Base-by-base conservation (phyloP, 1,284 basidiomycete genomes). In the Moniliella sp. region DNA sequence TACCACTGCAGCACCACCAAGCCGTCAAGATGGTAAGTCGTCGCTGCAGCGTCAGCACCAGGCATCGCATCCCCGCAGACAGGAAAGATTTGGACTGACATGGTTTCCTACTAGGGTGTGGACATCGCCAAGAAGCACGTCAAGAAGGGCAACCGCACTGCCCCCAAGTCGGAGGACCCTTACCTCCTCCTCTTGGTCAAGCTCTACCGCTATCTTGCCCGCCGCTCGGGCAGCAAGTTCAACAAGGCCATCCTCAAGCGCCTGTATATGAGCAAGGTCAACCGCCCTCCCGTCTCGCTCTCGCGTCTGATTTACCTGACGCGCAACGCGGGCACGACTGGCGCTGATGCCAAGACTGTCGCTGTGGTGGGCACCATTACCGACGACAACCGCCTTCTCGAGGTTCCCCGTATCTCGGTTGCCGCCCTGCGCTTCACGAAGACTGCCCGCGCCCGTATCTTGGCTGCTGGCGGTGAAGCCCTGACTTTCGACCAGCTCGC, bases 131-230 rank as follows among this genome's bases (percentile, higher is more conserved):
- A 72, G 67, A 88, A 94, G n/a, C n/a, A 99, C 75, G 86, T 93
- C 75, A 93, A 81, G 76, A 93, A 88, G 73, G 78, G 86, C 58
- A 70, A 74, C 63, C 76, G 88, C 55, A 78, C 78, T 50, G 83
- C 83, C 47, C 88, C 88, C 65, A 82, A 82, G 72, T 88, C 82
- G 64, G 81, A 94, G 78, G 88, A 97, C 67, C 86, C 88, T 23
- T 94, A 97, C 69, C 75, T 97, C 59, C 76, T 93, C 62, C 74
- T 94, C 60, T 76, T 99, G 45, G 88, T 97, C 66, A 94, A 97
- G 75, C 75, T 97, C 49, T 99, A 97, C 73, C 83, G 88, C 60
- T 99, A 97, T 75, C 71, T 99, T 46, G 86, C 88, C 46, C 78
- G 91, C 61, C 78, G 91, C 61, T 97, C 91, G 36, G 82, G 94